These are phyloP conservation scores for Fusarium sp. DNA, from an alignment of 2,329 filamentous ascomycete species.

Conservation along the genomic window DNA sequence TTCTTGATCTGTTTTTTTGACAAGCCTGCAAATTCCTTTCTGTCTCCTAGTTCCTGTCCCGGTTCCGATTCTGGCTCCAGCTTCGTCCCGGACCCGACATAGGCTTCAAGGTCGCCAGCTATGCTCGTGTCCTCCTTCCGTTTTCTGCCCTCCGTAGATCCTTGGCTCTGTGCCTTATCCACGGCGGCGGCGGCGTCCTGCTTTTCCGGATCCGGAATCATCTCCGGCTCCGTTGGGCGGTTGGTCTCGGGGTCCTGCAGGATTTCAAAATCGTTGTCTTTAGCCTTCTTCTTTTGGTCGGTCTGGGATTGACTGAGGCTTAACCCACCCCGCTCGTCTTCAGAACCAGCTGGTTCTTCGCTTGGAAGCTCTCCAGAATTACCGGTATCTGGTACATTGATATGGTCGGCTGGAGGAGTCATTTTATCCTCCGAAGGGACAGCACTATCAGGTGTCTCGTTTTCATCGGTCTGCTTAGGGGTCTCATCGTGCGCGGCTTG, in stretches of 20 bases:
- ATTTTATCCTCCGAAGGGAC: constrained; percentile 1
- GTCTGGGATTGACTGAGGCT: constrained; percentile 43
- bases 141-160: constrained; percentile 24
- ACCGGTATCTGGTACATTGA: constrained; percentile 27
- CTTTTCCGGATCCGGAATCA: constrained; percentile 39
- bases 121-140: constrained; percentile 27
- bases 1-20: constrained; percentile 42
- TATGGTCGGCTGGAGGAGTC: constrained; percentile 13
- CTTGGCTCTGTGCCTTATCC: constrained; percentile 34
- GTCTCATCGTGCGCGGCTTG: constrained; percentile 22
- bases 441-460: constrained; percentile 8
- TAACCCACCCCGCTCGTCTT: constrained; percentile 44
- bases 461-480: constrained; percentile 24
- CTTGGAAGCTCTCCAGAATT: constrained; percentile 33
- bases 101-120: constrained; percentile 23
- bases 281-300: constrained; percentile 48
- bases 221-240: constrained; percentile 34
- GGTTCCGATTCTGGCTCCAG: constrained; percentile 27
- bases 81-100: constrained; percentile 28
- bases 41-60: constrained; percentile 31
- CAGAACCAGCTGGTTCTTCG: constrained; percentile 39
- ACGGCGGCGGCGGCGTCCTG: constrained; percentile 38
- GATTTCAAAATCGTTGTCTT: constrained; percentile 42
- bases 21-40: constrained; percentile 38
- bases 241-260: constrained; percentile 42